These are phyloP conservation scores for Paramecium sexaurelia DNA, from an alignment of 73 alveolate genomes.

Conservation along the genomic window DNA sequence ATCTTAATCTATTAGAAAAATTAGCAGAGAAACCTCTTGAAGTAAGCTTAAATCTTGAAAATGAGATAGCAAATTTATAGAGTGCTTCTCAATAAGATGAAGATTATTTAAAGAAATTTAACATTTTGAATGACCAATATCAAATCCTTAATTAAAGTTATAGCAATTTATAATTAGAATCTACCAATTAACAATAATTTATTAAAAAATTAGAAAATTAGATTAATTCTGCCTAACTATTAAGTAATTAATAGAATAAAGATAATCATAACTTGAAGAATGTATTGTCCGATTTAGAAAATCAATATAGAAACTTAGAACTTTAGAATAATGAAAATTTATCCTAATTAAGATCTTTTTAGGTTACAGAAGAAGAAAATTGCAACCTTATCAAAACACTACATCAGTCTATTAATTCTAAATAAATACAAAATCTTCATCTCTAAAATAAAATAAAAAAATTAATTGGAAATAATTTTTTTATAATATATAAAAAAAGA, in stretches of 20 bases:
- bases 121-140: neutral
- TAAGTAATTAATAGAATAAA: neutral
- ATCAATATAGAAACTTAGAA: neutral
- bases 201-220: neutral
- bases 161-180: neutral
- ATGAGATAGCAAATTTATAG: neutral
- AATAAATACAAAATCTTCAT: neutral
- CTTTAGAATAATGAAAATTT: neutral
- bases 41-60: neutral
- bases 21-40: neutral
- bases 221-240: neutral
- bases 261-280: neutral
- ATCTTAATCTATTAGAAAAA: neutral
- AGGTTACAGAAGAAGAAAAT: neutral
- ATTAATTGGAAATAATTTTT: neutral
- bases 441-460: neutral
- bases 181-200: neutral
- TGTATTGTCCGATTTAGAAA: neutral
- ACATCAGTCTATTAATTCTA: neutral
- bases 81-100: neutral
- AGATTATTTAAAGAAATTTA: neutral
- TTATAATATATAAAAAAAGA: neutral
- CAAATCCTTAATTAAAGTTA: neutral
- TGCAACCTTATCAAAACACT: neutral
- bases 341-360: neutral